Percentiles rank a stretch among this genome's conserved stretches.
These are phyloP conservation scores for Lasiodiplodia theobromae DNA, from an alignment of 2,329 filamentous ascomycete genomes.

Conservation along the genomic window DNA sequence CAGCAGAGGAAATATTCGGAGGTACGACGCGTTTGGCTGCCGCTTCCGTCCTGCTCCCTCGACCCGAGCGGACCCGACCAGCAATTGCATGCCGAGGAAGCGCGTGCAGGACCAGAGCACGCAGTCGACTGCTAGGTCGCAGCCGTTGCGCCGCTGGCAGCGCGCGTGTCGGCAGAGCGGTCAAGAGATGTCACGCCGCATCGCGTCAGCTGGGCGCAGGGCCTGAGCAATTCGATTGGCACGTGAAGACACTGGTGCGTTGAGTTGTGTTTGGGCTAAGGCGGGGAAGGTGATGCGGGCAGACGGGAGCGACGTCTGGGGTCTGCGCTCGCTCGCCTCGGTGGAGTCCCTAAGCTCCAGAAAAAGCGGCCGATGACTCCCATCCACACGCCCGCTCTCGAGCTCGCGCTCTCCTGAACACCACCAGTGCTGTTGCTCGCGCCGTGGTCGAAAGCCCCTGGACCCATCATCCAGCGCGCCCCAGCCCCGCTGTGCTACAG, in stretches of 20 bases:
- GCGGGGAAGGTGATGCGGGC: constrained; percentile 24
- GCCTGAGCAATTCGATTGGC: neutral
- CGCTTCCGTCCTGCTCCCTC: constrained; percentile 18
- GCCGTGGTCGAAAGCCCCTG: constrained; percentile 7
- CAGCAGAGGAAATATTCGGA: constrained; percentile 14
- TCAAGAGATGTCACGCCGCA: neutral
- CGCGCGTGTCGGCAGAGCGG: neutral
- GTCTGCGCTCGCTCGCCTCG: constrained; percentile 24
- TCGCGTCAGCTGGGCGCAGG: constrained; percentile 1
- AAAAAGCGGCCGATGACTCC: constrained; percentile 29
- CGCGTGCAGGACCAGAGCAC: neutral
- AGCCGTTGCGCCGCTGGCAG: neutral
- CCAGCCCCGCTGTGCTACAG: constrained; percentile 8
- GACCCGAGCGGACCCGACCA: constrained; percentile 10
- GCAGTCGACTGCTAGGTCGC: neutral
- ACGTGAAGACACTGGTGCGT: constrained; percentile 8
- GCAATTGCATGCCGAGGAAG: constrained; percentile 19
- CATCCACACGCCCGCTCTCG: neutral
- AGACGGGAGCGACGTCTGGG: constrained; percentile 29
- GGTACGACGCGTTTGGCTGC: neutral
- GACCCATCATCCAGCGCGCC: neutral
- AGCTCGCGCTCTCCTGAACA: constrained; percentile 18
- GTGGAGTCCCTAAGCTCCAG: constrained; percentile 19
- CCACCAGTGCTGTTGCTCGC: constrained; percentile 3
- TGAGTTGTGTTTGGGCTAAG: neutral